phyloP scores from a whole-genome alignment of 1,284 basidiomycete genomes.

The Lignosus rhinocerotis region DNA sequence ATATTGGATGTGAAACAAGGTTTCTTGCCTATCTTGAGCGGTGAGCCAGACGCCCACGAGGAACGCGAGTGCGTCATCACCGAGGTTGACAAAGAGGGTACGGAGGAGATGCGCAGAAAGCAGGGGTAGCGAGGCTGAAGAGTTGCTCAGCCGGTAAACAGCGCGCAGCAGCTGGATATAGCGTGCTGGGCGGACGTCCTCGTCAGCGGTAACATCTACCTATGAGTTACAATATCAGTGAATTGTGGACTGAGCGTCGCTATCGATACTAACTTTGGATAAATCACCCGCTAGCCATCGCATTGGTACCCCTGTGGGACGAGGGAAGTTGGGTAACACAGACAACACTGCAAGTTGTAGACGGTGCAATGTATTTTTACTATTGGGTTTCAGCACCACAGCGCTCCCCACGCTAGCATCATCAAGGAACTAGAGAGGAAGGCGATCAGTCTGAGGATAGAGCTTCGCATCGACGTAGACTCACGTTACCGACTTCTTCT shows the following conservation, averaged over 20 bases:
- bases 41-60: conserved; percentile 68
- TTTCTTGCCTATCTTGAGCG: conserved; percentile 23
- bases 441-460: not conserved
- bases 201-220: not conserved
- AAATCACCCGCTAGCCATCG: conserved; percentile 48
- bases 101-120: conserved; percentile 63
- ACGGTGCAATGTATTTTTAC: conserved; percentile 50
- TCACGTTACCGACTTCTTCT: conserved; percentile 46
- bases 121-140: conserved; percentile 40
- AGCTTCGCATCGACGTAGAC: conserved; percentile 8
- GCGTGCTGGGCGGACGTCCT: conserved; percentile 17
- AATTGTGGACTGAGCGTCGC: not conserved
- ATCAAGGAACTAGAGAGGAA: conserved; percentile 38
- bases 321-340: conserved; percentile 47
- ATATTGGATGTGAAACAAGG: conserved; percentile 36
- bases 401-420: conserved; percentile 46
- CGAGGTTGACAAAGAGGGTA: conserved; percentile 67
- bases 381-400: conserved; percentile 60
- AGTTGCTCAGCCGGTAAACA: conserved; percentile 67
- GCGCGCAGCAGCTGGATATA: conserved; percentile 59
- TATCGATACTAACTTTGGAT: conserved; percentile 16
- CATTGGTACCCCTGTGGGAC: conserved; percentile 42
- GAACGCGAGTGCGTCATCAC: conserved; percentile 78
- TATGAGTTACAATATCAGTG: not conserved
- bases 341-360: conserved; percentile 58